Conservation (phyloP, 495 filamentous ascomycete genomes). For the Penicillium lagena region DNA sequence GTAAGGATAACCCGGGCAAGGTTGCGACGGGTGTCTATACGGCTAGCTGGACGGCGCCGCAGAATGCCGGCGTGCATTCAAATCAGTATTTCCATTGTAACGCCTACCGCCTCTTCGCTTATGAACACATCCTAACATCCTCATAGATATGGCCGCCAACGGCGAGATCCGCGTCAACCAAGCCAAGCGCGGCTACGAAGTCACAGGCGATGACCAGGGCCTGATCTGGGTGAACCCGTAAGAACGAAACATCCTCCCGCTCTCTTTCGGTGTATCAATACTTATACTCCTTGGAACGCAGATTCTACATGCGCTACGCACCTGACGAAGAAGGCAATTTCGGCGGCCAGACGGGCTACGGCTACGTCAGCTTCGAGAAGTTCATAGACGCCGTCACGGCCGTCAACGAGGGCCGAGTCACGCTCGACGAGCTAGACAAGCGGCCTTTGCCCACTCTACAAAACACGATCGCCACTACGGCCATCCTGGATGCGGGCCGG, state of each 20-base stretch:
- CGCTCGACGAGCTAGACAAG: constrained; percentile 67
- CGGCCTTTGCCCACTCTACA: constrained; percentile 76
- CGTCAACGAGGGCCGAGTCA: constrained; percentile 65
- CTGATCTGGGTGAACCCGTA: constrained; percentile 79
- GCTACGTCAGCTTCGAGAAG: constrained; percentile 92
- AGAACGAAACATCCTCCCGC: constrained; percentile 8
- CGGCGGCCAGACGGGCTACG: constrained; percentile 82
- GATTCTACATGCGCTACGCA: constrained; percentile 94
- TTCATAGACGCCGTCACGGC: constrained; percentile 83
- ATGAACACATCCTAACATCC: constrained; percentile 1
- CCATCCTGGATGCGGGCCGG: constrained; percentile 83
- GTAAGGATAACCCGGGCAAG: constrained; percentile 57
- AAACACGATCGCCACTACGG: constrained; percentile 87
- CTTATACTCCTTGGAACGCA: constrained; percentile 3
- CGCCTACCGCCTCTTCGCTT: constrained; percentile 1
- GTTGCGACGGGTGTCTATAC: constrained; percentile 88
- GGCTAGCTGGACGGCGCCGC: constrained; percentile 89
- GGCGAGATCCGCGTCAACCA: constrained; percentile 90
- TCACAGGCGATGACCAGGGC: constrained; percentile 70
- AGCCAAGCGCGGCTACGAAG: constrained; percentile 90
- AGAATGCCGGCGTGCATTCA: constrained; percentile 83
- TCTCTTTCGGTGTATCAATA: neutral
- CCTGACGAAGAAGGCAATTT: constrained; percentile 96
- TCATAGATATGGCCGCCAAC: constrained; percentile 61
- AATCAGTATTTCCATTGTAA: constrained; percentile 92